phyloP scores from a whole-genome alignment of 2,329 filamentous ascomycete species.

The Ceratocystis lukuohia region DNA sequence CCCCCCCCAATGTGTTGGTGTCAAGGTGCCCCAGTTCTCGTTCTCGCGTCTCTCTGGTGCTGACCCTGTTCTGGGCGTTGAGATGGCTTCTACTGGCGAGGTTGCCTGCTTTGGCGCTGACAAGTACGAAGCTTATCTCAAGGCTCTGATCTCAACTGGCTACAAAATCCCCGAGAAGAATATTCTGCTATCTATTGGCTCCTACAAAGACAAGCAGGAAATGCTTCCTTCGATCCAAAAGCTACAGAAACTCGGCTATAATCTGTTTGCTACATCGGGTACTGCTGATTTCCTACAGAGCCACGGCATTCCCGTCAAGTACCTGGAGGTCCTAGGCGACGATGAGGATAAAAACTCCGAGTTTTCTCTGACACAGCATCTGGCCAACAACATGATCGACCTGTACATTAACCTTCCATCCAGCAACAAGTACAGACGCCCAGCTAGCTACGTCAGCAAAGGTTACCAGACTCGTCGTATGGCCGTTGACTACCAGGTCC shows the following conservation, averaged over 20 bases:
- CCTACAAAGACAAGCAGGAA: constrained; percentile 96
- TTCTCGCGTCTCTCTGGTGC: constrained; percentile 95
- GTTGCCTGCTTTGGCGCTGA: constrained; percentile 92
- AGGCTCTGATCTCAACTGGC: constrained; percentile 86
- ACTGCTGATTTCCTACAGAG: constrained; percentile 94
- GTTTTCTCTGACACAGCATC: constrained; percentile 90
- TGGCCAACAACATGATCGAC: constrained; percentile 96
- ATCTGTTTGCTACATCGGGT: constrained; percentile 88
- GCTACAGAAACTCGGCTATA: constrained; percentile 82
- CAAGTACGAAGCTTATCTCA: constrained; percentile 96
- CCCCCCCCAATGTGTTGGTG: constrained; percentile 71
- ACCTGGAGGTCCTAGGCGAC: constrained; percentile 71
- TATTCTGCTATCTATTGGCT: constrained; percentile 86
- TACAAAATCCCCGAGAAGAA: constrained; percentile 96
- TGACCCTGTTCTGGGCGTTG: constrained; percentile 89
- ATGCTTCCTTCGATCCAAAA: constrained; percentile 88
- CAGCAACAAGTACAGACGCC: constrained; percentile 89
- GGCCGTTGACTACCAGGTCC: constrained; percentile 95
- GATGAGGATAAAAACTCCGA: constrained; percentile 83
- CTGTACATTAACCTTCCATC: constrained; percentile 99
- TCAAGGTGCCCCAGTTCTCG: constrained; percentile 98
- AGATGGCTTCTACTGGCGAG: constrained; percentile 98
- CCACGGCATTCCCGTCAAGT: constrained; percentile 83
- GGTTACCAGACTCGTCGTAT: constrained; percentile 93
- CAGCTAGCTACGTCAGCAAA: constrained; percentile 97